Base-by-base conservation (phyloP, 176 grass and related monocot genomes). In the Carex kokanica region DNA sequence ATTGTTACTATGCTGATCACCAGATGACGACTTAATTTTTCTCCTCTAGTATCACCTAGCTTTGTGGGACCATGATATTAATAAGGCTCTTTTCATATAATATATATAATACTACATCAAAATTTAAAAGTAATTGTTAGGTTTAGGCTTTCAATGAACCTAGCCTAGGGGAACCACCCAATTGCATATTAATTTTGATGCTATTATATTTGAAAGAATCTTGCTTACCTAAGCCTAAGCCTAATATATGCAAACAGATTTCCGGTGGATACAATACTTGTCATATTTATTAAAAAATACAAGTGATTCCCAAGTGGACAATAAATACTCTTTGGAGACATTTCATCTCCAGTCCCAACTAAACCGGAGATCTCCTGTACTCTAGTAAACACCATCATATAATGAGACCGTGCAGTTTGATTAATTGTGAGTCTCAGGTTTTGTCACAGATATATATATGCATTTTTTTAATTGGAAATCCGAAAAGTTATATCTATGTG, bases 161-260 rank as follows among this genome's bases (percentile, higher is more conserved):
- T n/a, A n/a, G n/a, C n/a, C n/a, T 61, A 63, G 31, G 11, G 54
- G 31, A 58, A 81, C 59, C 34, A 63, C 34, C 57, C 78, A 81
- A 82, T 34, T 82, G 38, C 13, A 54, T 66, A 51, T 71, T 23
- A 71, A 71, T 49, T 40, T 65, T 68, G 21, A 53, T 82, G 52
- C 6, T 64, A 63, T 21, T 82, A 53, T 59, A 82, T 53, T 82
- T 53, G 41, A 47, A 67, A 68, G 80, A 68, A 82, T 82, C 80
- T 82, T 65, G 80, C 80, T 82, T 82, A 82, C 11, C 60, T 63
- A 82, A 82, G n/a, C n/a, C n/a, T n/a, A n/a, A n/a, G 80, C 80
- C 20, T 82, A 82, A 54, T 78, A 43, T 82, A 68, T 25, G 57
- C 61, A 55, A 34, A 82, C 41, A 68, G 60, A 82, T 51, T 78